A percentile compares a stretch with the other conserved stretches of the same genome.
These are phyloP conservation scores for Hyphodiscus sp. DNA, from an alignment of 2,329 filamentous ascomycete genomes.

Conservation along the genomic window DNA sequence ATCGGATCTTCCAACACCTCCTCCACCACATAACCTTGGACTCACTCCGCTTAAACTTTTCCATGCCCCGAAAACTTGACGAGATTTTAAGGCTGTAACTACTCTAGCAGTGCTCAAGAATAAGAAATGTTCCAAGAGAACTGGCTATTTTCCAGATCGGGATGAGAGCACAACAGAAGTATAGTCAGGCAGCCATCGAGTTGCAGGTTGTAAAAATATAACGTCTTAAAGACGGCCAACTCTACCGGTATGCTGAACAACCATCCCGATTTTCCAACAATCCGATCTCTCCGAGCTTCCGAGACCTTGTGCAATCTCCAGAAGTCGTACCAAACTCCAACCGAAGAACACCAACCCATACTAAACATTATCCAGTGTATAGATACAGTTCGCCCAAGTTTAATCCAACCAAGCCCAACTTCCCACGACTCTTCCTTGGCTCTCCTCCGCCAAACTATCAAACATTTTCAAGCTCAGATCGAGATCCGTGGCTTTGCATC, in stretches of 20 bases:
- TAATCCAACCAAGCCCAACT: constrained; percentile 32
- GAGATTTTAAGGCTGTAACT: too few species aligned
- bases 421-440: constrained; percentile 34
- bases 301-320: not conserved
- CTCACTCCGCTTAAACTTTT: too few species aligned
- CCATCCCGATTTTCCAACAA: not conserved
- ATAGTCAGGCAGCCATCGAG: too few species aligned
- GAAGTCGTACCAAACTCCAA: not conserved
- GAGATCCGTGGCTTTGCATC: constrained; percentile 35
- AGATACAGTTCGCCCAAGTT: not conserved
- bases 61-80: too few species aligned
- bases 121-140: too few species aligned
- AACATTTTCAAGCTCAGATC: constrained; percentile 38
- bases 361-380: constrained; percentile 9
- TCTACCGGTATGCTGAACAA: not conserved
- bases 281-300: not conserved
- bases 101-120: too few species aligned
- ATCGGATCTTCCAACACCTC: too few species aligned
- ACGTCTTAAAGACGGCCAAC: not conserved
- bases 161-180: too few species aligned
- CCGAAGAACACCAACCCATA: not conserved
- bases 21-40: too few species aligned
- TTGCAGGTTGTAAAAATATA: not conserved
- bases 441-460: constrained; percentile 39
- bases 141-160: too few species aligned